Evolutionary conservation across 2,329 filamentous ascomycete species (phyloP).

Genomic region (Cytospora piceicola): DNA sequence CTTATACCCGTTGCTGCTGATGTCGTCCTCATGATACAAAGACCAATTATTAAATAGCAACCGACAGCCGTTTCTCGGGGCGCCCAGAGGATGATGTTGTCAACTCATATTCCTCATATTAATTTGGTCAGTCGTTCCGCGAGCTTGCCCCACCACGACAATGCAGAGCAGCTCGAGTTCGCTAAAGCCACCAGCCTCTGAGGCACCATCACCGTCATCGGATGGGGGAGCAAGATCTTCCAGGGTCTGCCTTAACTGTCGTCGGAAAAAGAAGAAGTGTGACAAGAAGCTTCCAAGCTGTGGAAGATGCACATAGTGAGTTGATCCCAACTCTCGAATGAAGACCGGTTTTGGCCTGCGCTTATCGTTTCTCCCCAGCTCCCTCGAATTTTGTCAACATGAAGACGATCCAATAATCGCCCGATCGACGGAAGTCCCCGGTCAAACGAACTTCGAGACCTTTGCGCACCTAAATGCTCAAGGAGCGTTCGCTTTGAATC

Average conservation of each 20-base stretch:
- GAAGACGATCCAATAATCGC: conserved; percentile 34
- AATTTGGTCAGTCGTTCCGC: background rate
- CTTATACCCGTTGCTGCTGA: conserved; percentile 29
- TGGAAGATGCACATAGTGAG: conserved; percentile 38
- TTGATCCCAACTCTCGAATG: background rate
- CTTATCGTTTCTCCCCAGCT: conserved; percentile 31
- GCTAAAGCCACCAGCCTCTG: conserved; percentile 27
- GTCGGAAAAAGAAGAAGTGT: conserved; percentile 38
- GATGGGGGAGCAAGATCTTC: conserved; percentile 34
- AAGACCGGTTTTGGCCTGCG: background rate
- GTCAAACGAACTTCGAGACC: conserved; percentile 24
- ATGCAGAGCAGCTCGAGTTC: conserved; percentile 27
- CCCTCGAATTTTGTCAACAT: conserved; percentile 36
- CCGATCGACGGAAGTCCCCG: conserved; percentile 21
- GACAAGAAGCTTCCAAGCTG: conserved; percentile 38
- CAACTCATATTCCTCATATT: background rate
- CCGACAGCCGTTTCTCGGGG: conserved; percentile 9
- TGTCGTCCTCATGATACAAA: conserved; percentile 19
- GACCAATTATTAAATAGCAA: conserved; percentile 23
- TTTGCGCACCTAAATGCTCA: conserved; percentile 11
- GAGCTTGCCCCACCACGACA: conserved; percentile 10
- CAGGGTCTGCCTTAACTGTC: conserved; percentile 38
- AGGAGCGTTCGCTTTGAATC: conserved; percentile 29
- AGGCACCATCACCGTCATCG: conserved; percentile 30
- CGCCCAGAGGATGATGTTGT: conserved; percentile 15